Base-by-base conservation (phyloP, 768 basidiomycete genomes). In the Sarcomyxa edulis region DNA sequence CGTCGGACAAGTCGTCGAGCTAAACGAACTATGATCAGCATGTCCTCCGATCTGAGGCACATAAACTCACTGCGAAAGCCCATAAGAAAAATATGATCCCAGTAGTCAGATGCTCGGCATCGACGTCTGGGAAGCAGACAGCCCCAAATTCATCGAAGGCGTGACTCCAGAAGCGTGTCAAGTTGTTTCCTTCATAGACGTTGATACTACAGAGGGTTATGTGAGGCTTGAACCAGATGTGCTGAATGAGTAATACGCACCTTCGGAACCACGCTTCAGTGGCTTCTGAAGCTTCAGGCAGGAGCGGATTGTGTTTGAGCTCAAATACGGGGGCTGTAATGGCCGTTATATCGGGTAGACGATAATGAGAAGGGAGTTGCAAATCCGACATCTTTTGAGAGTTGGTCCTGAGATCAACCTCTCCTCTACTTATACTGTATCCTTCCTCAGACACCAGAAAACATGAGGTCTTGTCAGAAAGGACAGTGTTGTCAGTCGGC, bases 71-170 rank as follows among this genome's bases (percentile, higher is more conserved):
- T 18, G 53, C 34, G 42, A 56, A 54, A 12, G 49, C 51, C 55
- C 55, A 56, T 18, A 45, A 44, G 21, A 54, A 47, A 34, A 56
- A 56, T 1, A 49, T 49, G 2, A 56, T 35, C 19, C 51, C 51
- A 12, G 55, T 56, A 11, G 46, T 43, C 9, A 56, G 48, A 33
- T 49, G 55, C 11, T 44, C 35, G 6, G 35, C 15, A 27, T 52
- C 47, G 2, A 53, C 51, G 20, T 53, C 44, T 0, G 50, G 47
- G 26, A 54, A 56, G 25, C 46, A 40, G 16, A 51, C 27, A 5
- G 44, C 46, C 5, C 48, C 51, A 15, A 48, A 51, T 9, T 44
- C 21, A 34, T 51, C 51, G 30, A 52, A 56, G 26, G 34, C 40
- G 8, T 22, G 35, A 8, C 43, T 28, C 10, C 42, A 22, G 26